Percentiles rank a stretch among this genome's conserved stretches.
Evolutionary conservation across 495 filamentous ascomycete genomes (phyloP).

Genomic region (Zalerion maritima): DNA sequence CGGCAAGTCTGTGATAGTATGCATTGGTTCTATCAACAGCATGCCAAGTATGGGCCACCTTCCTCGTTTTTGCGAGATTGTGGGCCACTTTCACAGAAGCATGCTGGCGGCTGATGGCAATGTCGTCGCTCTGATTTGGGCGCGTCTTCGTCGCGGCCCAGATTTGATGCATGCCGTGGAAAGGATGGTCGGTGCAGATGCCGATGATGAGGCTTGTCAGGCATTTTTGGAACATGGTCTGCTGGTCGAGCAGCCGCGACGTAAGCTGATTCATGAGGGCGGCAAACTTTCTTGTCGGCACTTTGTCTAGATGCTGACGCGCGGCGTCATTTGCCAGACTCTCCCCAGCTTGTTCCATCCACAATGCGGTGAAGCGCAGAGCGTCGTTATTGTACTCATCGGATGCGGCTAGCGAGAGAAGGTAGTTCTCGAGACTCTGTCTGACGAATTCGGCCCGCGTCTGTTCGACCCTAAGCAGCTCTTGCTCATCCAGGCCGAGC

Average conservation of each 20-base stretch:
- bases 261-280: constrained; percentile 90
- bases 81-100: constrained; percentile 56
- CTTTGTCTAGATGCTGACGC: constrained; percentile 46
- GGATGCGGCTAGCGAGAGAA: constrained; percentile 66
- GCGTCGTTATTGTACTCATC: constrained; percentile 81
- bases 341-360: constrained; percentile 69
- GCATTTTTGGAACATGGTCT: constrained; percentile 54
- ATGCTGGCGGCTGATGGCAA: constrained; percentile 51
- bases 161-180: constrained; percentile 92
- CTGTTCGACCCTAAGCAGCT: constrained; percentile 61
- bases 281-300: constrained; percentile 85
- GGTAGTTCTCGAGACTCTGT: constrained; percentile 87
- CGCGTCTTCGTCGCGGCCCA: constrained; percentile 61
- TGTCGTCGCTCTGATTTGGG: constrained; percentile 50
- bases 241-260: constrained; percentile 65
- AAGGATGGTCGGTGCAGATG: constrained; percentile 84
- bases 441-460: constrained; percentile 68
- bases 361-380: constrained; percentile 87
- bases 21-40: constrained; percentile 58
- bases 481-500: constrained; percentile 76
- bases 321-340: constrained; percentile 64
- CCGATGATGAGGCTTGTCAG: constrained; percentile 56
- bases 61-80: constrained; percentile 31
- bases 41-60: constrained; percentile 41
- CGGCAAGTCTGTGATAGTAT: constrained; percentile 57